Evolutionary conservation across 2,329 filamentous ascomycete genomes (phyloP), one percentile per base, ranked within the genome.

Genomic region (Calonectria pseudoturangicola): DNA sequence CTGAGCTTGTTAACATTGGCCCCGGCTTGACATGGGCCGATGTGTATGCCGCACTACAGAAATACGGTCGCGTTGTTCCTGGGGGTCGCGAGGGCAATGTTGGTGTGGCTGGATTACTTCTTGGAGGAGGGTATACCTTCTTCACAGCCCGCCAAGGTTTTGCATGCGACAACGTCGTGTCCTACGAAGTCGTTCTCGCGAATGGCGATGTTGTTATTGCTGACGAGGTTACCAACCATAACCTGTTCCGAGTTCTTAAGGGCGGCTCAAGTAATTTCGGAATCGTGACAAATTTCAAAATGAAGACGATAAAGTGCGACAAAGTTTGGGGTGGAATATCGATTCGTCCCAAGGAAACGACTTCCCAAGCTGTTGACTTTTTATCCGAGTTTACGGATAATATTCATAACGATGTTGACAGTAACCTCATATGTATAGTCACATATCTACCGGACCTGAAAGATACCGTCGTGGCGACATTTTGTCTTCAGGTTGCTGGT

Each of bases 241-340:
- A 89, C 72, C 77, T 89, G 0, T 82, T 88, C 74, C 89, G 87
- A 87, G 87, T 85, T 21, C 77, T 89, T 0, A 86, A 82, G 79
- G 88, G 88, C 18, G 88, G 88, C 3, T 88, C 86, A 1, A 86
- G 85, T 10, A 89, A 89, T 74, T 85, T 89, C 74, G 88, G 88
- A 50, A 85, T 89, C 64, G 84, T 89, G 50, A 79, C 86, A 64
- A 86, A 83, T 8, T 77, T 81, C 30, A 33, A 48, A 21, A 36
- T 58, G 50, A 48, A 25, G 10, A 58, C 39, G 1, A 25, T 58
- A 9, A 1, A 21, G 18, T 43, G 30, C 21, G 71, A 70, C 13
- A 51, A 45, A 10, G 56, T 77, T 41, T 77, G 75, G 73, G 75
- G 73, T 12, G 75, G 75, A n/a, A 77, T 77, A 73, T 58, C 71